Evolutionary conservation across 1,284 basidiomycete genomes (phyloP), one percentile per base, ranked within the genome.

Genomic region (Leccinum colubrinum): DNA sequence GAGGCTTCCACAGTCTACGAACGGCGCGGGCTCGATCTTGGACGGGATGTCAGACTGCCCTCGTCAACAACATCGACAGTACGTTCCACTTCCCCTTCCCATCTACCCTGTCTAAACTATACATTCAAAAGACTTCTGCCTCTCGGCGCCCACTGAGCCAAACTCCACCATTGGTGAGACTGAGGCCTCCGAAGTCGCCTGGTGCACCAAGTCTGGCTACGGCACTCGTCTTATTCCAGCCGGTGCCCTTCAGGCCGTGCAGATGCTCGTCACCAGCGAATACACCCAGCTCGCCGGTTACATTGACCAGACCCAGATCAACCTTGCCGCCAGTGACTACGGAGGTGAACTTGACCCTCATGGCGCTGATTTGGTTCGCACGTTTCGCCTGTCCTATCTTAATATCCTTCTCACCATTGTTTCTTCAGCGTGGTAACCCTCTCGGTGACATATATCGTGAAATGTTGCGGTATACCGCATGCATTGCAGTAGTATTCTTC

Each of bases 291-390:
- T 85, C 43, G 81, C 83, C 27, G 90, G 85, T 9, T 83, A 78
- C 73, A 79, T 92, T 64, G 78, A 91, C 69, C 90, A 93, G 76
- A 77, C 76, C 2, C 65, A 75, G 64, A 74, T 93, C 65, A 80
- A 90, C 75, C 71, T 93, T 53, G 65, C 73, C 3, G 46, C 72
- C 0, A 76, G 67, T 15, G 90, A 93, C 68, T 82, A 70, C 22
- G 90, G 90, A 69, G 90, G 90, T 64, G 88, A 90, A 75, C 81
- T 90, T 56, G 88, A 90, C 66, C 83, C 86, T 30, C 83, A 86
- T 62, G 88, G 87, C 65, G 84, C 85, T 63, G 85, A 86, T 70
- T 66, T 76, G 55, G 81, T 84, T 51, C 22, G 50, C 12, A 64
- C 7, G 76, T 66, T 4, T 6, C 20, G 0, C 6, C 17, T 3